Conservation (phyloP, 495 filamentous ascomycete genomes). For the Penicillium lagena region DNA sequence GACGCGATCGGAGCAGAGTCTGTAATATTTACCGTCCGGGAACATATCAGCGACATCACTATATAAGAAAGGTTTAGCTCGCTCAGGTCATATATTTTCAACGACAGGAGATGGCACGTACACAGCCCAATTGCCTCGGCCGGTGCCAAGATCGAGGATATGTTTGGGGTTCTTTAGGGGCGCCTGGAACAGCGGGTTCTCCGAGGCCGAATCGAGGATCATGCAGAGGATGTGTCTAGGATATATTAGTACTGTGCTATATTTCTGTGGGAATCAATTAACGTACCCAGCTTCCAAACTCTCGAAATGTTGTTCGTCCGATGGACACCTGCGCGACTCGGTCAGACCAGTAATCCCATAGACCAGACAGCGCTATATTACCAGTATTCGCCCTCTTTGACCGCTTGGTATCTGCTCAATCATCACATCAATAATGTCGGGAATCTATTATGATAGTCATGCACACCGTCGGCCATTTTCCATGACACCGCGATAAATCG, state of each 20-base stretch:
- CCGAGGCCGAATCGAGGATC: not conserved
- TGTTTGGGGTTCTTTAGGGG: slow-evolving; percentile 1
- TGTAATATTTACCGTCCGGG: not conserved
- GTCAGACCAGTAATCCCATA: too few relatives aligned
- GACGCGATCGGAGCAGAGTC: not conserved
- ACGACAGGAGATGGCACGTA: slow-evolving; percentile 1
- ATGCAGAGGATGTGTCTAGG: too few relatives aligned
- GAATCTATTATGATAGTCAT: too few relatives aligned
- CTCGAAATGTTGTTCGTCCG: too few relatives aligned
- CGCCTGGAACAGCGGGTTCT: slow-evolving; percentile 1
- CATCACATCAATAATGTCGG: not conserved
- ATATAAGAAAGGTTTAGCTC: not conserved
- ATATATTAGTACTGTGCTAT: too few relatives aligned
- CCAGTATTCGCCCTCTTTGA: slow-evolving; percentile 1
- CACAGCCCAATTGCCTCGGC: slow-evolving; percentile 10
- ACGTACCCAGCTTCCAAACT: too few relatives aligned
- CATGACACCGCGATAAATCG: slow-evolving; percentile 1
- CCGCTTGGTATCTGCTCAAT: too few relatives aligned
- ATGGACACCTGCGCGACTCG: too few relatives aligned
- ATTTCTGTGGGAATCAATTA: too few relatives aligned
- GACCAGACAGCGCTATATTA: too few relatives aligned
- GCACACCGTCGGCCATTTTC: slow-evolving; percentile 10
- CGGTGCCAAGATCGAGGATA: slow-evolving; percentile 6
- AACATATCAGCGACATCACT: slow-evolving; percentile 9
- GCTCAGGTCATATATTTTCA: too few relatives aligned